Evolutionary conservation across 2,329 filamentous ascomycete genomes (phyloP).

Genomic region (Aspergillus neoniger): DNA sequence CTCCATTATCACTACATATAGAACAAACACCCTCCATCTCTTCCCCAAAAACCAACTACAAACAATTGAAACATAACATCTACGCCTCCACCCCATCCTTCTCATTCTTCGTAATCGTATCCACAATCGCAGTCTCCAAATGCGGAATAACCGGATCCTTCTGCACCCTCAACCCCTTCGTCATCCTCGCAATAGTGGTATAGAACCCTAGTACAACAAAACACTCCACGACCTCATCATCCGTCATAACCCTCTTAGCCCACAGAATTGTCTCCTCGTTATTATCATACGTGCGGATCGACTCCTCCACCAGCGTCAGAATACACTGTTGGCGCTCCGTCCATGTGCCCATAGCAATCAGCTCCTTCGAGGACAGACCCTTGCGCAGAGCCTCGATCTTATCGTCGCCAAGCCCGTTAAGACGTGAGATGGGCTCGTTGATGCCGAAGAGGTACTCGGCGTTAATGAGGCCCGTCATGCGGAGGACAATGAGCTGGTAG

Average conservation of each 20-base stretch:
- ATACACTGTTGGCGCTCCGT: not conserved
- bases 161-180: not conserved
- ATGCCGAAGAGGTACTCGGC: not conserved
- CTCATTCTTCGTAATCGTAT: not conserved
- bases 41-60: not conserved
- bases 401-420: not conserved
- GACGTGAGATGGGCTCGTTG: not conserved
- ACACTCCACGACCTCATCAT: not conserved
- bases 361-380: not conserved
- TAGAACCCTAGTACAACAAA: not conserved
- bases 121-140: not conserved
- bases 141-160: not conserved
- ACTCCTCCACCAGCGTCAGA: not conserved
- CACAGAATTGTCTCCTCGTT: not conserved
- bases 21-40: not conserved
- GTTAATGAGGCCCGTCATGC: not conserved
- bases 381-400: not conserved
- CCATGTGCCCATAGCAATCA: not conserved
- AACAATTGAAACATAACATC: not conserved
- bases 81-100: not conserved
- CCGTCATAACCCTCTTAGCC: not conserved
- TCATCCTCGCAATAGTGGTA: not conserved
- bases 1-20: too few species aligned
- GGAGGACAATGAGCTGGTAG: not conserved
- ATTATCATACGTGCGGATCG: not conserved